Percentiles rank a stretch among this genome's conserved stretches.
Evolutionary conservation across 2,329 filamentous ascomycete species (phyloP).

Genomic region (Huntiella decipiens): DNA sequence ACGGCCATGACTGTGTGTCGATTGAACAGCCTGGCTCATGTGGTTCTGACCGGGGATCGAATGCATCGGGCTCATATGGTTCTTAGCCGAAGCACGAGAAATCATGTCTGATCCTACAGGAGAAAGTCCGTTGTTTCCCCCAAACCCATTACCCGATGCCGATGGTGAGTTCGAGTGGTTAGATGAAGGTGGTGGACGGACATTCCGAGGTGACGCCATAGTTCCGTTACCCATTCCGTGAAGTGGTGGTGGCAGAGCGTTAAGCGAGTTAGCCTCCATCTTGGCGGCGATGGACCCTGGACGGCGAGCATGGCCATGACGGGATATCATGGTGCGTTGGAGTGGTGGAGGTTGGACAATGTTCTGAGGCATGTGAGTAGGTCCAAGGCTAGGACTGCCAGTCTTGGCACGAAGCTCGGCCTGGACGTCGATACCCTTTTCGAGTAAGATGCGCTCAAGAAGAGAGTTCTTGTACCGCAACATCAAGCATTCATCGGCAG

Average conservation of each 20-base stretch:
- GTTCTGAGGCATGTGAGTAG: slow-evolving; percentile 47
- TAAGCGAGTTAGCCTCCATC: slow-evolving; percentile 32
- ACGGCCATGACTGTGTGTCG: no score
- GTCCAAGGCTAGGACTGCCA: slow-evolving; percentile 61
- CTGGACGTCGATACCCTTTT: slow-evolving; percentile 97
- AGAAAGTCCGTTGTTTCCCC: slow-evolving; percentile 22
- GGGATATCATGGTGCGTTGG: slow-evolving; percentile 63
- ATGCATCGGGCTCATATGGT: slow-evolving; percentile 19
- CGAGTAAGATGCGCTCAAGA: slow-evolving; percentile 81
- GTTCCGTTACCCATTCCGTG: slow-evolving; percentile 23
- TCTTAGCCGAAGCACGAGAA: slow-evolving; percentile 16
- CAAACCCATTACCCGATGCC: slow-evolving; percentile 27
- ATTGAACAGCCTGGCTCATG: not conserved
- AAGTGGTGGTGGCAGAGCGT: slow-evolving; percentile 26
- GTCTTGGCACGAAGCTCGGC: slow-evolving; percentile 87
- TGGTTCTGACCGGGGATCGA: slow-evolving; percentile 5
- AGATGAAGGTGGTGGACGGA: slow-evolving; percentile 62
- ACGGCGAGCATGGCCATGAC: slow-evolving; percentile 56
- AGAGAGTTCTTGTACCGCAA: slow-evolving; percentile 95
- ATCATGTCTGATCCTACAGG: slow-evolving; percentile 27
- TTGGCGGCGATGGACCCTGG: slow-evolving; percentile 62
- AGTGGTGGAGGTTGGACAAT: slow-evolving; percentile 57
- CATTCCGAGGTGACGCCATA: slow-evolving; percentile 43
- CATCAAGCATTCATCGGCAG: slow-evolving; percentile 95
- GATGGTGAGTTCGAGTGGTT: slow-evolving; percentile 40